Evolutionary conservation across 306 rosid genomes (phyloP), one percentile per base, ranked within the genome.

Genomic region (Malus orientalis): DNA sequence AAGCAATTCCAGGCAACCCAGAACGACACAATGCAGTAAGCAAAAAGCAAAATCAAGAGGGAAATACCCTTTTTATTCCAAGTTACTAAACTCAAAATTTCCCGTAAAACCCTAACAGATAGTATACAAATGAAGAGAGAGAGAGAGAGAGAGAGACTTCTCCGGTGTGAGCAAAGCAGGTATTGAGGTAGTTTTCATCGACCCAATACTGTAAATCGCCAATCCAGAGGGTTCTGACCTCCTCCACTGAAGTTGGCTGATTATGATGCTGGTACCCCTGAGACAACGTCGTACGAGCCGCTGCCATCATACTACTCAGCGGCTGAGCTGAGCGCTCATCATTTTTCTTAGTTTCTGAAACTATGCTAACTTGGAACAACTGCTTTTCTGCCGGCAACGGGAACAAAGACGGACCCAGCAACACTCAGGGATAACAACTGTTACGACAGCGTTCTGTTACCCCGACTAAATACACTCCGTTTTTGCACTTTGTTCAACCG

Each of bases 141-240:
- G 73, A 79, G 80, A 23, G 71, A 22, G 73, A 79, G 80, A 25
- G 65, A 74, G 49, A 62, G 51, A 89, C 97, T 81, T 91, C 96
- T 85, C 97, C 96, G 18, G 96, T 81, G 85, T 93, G 98, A 74
- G 98, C 85, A 53, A 91, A 93, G 81, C 97, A 91, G 64, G 79
- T 82, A 47, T 51, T 85, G 33, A 93, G 96, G 73, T 93, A 93
- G 57, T 81, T 80, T 63, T 93, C 97, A 63, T 93, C 98, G 69
- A 91, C 92, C 98, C 97, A 93, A 74, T 89, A 93, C 86, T 93
- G 98, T 59, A 93, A 85, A 85, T 93, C 96, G 15, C 98, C 98
- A 67, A 93, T 93, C 97, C 96, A 93, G 0, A 93, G 97, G 12
- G 98, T 93, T 84, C 95, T 80, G 18, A 93, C 95, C 82, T 93